Conservation (phyloP, 768 basidiomycete genomes). For the Tubosaeta sp. region DNA sequence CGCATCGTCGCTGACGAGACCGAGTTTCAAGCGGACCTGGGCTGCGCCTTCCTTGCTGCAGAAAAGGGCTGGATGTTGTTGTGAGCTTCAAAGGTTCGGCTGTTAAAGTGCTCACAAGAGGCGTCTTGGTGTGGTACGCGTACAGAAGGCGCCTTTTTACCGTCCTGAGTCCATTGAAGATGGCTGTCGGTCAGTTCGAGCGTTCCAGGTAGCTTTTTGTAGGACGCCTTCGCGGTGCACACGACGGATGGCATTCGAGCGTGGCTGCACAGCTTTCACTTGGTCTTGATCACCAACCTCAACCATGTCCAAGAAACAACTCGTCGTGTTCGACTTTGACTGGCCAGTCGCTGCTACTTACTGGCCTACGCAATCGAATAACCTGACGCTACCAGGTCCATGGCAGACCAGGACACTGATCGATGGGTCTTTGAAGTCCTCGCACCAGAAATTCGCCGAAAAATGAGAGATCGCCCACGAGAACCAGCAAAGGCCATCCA, state of each 20-base stretch:
- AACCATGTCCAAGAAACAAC: conserved; percentile 47
- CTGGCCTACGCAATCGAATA: background rate
- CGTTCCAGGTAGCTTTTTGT: conserved; percentile 76
- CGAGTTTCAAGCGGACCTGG: conserved; percentile 75
- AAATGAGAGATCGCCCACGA: conserved; percentile 50
- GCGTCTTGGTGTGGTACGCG: conserved; percentile 58
- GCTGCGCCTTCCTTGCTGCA: conserved; percentile 82
- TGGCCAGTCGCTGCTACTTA: conserved; percentile 49
- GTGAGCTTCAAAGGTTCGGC: background rate
- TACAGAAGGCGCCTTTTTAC: conserved; percentile 59
- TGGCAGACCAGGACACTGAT: conserved; percentile 95
- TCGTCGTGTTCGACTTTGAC: conserved; percentile 96
- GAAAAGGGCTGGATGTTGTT: conserved; percentile 56
- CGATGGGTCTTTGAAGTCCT: conserved; percentile 90
- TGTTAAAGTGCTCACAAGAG: conserved; percentile 42
- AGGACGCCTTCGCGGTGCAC: conserved; percentile 73
- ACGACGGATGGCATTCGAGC: conserved; percentile 58
- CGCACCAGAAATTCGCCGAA: conserved; percentile 76
- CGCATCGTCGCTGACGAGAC: conserved; percentile 60
- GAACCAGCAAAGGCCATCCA: conserved; percentile 56
- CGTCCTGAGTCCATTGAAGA: conserved; percentile 78
- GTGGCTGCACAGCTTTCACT: background rate
- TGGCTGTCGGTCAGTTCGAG: conserved; percentile 71
- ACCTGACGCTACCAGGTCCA: conserved; percentile 51
- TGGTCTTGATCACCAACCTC: background rate